phyloP scores from a whole-genome alignment of 129 eudicot genomes.

The Saussurea involucrata region DNA sequence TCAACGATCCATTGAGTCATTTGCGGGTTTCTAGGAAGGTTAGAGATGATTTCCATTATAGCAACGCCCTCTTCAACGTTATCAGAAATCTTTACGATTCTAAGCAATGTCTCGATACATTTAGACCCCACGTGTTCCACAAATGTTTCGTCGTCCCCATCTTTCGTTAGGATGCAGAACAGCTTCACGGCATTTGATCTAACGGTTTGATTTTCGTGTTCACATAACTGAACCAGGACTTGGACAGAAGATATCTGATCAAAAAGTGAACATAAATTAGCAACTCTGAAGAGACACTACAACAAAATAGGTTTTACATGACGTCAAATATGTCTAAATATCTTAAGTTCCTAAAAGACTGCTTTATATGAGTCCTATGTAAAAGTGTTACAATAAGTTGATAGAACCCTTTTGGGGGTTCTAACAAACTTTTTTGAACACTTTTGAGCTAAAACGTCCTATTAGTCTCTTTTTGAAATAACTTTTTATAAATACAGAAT shows the following conservation, averaged over 20 bases:
- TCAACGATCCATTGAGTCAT: slow-evolving; percentile 37
- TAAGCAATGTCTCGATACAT: slow-evolving; percentile 28
- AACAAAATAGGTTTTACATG: not conserved
- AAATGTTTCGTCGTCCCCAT: slow-evolving; percentile 36
- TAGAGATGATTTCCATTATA: slow-evolving; percentile 34
- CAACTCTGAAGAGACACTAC: not conserved
- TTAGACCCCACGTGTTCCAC: slow-evolving; percentile 31
- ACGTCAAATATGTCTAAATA: not conserved
- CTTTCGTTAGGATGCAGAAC: slow-evolving; percentile 32
- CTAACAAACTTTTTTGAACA: too few species aligned
- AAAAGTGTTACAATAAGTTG: too few species aligned
- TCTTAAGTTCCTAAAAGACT: not conserved
- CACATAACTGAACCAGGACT: slow-evolving; percentile 44
- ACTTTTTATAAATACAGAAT: too few species aligned
- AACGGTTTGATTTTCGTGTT: slow-evolving; percentile 35
- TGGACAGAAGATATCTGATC: slow-evolving; percentile 40
- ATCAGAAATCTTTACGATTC: slow-evolving; percentile 25
- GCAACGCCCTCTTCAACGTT: slow-evolving; percentile 34
- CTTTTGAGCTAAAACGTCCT: not conserved
- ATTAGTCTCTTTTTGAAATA: too few species aligned
- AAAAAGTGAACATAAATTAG: not conserved
- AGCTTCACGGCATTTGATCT: slow-evolving; percentile 39
- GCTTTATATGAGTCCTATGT: too few species aligned
- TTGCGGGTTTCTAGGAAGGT: slow-evolving; percentile 26
- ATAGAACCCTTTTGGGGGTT: too few species aligned